A percentile compares a stretch with the other conserved stretches of the same genome.
phyloP scores from a whole-genome alignment of 805 yeast genomes.

The Naumovozyma castellii region DNA sequence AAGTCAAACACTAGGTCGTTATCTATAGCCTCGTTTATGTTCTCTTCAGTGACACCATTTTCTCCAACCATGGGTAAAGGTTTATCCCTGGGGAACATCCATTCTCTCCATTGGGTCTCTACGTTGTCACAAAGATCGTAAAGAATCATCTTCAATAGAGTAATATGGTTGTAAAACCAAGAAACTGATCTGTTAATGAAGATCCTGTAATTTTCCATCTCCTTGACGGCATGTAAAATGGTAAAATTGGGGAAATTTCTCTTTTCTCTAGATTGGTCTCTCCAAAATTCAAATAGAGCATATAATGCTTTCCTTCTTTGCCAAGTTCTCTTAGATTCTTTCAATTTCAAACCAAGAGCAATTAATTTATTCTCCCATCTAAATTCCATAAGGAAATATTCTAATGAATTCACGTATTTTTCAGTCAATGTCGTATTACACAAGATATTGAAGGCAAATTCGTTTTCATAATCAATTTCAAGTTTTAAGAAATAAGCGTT shows the following conservation, averaged over 20 bases:
- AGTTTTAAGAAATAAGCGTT: slow-evolving; percentile 25
- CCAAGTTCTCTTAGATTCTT: slow-evolving; percentile 31
- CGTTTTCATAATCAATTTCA: slow-evolving; percentile 24
- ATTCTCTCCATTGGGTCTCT: slow-evolving; percentile 30
- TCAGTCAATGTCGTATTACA: slow-evolving; percentile 26
- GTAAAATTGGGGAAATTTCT: slow-evolving; percentile 23
- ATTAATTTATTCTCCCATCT: slow-evolving; percentile 30
- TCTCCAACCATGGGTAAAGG: slow-evolving; percentile 23
- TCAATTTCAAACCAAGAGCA: slow-evolving; percentile 24
- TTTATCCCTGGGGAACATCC: slow-evolving; percentile 27
- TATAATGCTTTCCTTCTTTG: slow-evolving; percentile 30
- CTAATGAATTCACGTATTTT: slow-evolving; percentile 28
- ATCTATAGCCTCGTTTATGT: slow-evolving; percentile 24
- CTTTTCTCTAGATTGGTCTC: slow-evolving; percentile 29
- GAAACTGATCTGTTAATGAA: slow-evolving; percentile 30
- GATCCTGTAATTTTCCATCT: slow-evolving; percentile 30
- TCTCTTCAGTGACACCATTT: slow-evolving; percentile 6
- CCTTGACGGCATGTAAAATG: slow-evolving; percentile 29
- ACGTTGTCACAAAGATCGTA: slow-evolving; percentile 29
- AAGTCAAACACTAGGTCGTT: slow-evolving; percentile 23
- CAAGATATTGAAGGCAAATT: slow-evolving; percentile 19
- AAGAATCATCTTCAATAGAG: slow-evolving; percentile 28
- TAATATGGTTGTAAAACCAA: slow-evolving; percentile 31
- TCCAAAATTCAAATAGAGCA: slow-evolving; percentile 30
- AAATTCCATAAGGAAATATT: slow-evolving; percentile 30